Conservation (phyloP, 1,139 yeast genomes). For the Spencermartinsiella ligniputridi region DNA sequence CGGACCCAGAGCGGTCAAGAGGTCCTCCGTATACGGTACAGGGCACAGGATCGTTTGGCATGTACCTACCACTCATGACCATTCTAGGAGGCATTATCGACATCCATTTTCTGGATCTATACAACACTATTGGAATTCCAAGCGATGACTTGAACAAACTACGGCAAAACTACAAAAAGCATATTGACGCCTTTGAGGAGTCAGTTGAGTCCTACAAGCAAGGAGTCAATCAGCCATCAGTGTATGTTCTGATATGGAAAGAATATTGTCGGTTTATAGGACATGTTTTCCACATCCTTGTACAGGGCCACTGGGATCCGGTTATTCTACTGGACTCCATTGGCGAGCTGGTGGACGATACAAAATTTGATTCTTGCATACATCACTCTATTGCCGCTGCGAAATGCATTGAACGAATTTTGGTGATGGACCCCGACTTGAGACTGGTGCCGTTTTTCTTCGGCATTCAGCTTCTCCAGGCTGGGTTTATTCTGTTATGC, state of each 20-base stretch:
- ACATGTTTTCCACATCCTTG: conserved; percentile 22
- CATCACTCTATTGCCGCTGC: conserved; percentile 28
- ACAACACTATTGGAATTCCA: neutral
- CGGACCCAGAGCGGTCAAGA: conserved; percentile 16
- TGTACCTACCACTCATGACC: conserved; percentile 22
- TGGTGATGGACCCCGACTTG: conserved; percentile 28
- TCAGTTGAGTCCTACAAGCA: conserved; percentile 13
- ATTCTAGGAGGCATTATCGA: conserved; percentile 19
- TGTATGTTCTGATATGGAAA: conserved; percentile 19
- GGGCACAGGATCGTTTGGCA: conserved; percentile 19
- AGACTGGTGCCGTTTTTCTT: conserved; percentile 29
- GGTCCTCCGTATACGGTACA: conserved; percentile 12
- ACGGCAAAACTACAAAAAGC: conserved; percentile 12
- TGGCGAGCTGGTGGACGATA: conserved; percentile 10
- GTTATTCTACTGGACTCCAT: conserved; percentile 17
- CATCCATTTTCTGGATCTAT: conserved; percentile 14
- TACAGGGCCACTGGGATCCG: conserved; percentile 25
- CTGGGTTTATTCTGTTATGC: conserved; percentile 28
- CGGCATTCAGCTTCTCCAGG: conserved; percentile 30
- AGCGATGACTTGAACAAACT: conserved; percentile 10
- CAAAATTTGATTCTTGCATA: conserved; percentile 24
- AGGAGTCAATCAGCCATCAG: conserved; percentile 5
- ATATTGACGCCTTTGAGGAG: conserved; percentile 17
- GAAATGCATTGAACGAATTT: conserved; percentile 23
- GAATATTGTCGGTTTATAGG: conserved; percentile 23